A percentile compares a stretch with the other conserved stretches of the same genome.
Evolutionary conservation across 2,329 filamentous ascomycete genomes (phyloP).

Genomic region (Nigrospora sphaerica): DNA sequence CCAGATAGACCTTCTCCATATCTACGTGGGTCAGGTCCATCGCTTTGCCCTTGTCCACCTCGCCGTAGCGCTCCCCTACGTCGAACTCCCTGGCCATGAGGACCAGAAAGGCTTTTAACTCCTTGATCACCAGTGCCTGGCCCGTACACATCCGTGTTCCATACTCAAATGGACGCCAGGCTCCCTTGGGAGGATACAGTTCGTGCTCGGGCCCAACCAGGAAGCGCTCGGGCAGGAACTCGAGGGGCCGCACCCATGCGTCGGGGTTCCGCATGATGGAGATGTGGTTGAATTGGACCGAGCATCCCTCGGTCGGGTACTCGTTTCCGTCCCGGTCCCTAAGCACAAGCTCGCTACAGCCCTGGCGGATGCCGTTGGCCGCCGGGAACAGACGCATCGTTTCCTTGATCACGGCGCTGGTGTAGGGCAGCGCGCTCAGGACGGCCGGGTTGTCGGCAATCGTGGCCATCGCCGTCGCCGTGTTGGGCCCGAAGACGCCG

Average conservation of each 20-base stretch:
- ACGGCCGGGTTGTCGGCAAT: constrained; percentile 34
- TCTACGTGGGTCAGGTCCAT: constrained; percentile 16
- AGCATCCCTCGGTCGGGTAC: not conserved
- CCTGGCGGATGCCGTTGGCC: constrained; percentile 34
- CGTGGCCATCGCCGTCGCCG: constrained; percentile 27
- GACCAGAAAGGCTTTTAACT: constrained; percentile 17
- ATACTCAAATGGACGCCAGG: constrained; percentile 8
- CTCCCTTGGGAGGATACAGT: constrained; percentile 27
- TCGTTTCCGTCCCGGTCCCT: constrained; percentile 2
- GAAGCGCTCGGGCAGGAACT: constrained; percentile 20
- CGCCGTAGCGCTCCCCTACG: constrained; percentile 17
- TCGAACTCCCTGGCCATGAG: constrained; percentile 18
- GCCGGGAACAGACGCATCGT: constrained; percentile 18
- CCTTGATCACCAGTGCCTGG: constrained; percentile 13
- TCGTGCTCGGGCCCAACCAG: constrained; percentile 25
- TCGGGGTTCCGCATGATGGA: constrained; percentile 6
- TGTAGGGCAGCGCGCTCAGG: constrained; percentile 3
- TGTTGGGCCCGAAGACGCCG: constrained; percentile 36
- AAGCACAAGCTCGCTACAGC: constrained; percentile 6
- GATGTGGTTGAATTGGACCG: constrained; percentile 1
- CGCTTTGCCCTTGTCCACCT: constrained; percentile 13
- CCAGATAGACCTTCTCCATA: constrained; percentile 16
- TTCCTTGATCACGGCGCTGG: constrained; percentile 5
- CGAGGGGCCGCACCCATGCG: constrained; percentile 1
- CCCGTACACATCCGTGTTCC: constrained; percentile 7